phyloP scores from a whole-genome alignment of 1,284 basidiomycete species.

The Sanghuangporus baumii region DNA sequence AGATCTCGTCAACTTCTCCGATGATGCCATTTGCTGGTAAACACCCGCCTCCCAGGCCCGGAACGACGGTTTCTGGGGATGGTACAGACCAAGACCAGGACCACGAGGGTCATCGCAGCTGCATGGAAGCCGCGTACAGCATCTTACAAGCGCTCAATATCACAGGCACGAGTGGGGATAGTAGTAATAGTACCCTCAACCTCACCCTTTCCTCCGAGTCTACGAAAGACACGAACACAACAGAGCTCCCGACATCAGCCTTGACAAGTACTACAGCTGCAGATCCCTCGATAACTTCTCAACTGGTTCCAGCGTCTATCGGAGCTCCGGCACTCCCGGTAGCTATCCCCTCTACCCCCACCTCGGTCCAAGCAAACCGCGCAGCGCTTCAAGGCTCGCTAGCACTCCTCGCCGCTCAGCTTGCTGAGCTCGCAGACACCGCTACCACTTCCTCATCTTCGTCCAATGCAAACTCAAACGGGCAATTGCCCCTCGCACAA shows the following conservation, averaged over 20 bases:
- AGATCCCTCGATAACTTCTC: neutral
- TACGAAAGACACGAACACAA: neutral
- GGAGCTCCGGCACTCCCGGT: neutral
- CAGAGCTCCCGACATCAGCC: neutral
- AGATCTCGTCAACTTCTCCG: neutral
- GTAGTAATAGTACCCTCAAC: constrained; percentile 23
- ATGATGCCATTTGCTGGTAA: neutral
- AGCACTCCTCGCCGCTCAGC: constrained; percentile 55
- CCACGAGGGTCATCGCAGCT: constrained; percentile 43
- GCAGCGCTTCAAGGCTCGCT: constrained; percentile 60
- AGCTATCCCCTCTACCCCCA: neutral
- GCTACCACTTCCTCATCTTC: too few species aligned
- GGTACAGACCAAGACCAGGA: constrained; percentile 26
- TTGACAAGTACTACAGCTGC: neutral
- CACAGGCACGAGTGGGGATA: constrained; percentile 40
- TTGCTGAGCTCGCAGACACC: constrained; percentile 42
- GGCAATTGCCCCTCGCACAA: too few species aligned
- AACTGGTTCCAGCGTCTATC: neutral
- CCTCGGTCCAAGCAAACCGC: constrained; percentile 34
- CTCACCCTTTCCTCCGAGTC: constrained; percentile 13
- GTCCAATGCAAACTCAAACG: neutral
- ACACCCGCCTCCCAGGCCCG: too few species aligned
- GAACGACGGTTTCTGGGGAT: constrained; percentile 17
- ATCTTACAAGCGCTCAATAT: constrained; percentile 75
- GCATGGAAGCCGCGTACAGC: constrained; percentile 70